These are phyloP conservation scores for Shiraia sp. DNA, from an alignment of 2,329 filamentous ascomycete genomes.

Conservation along the genomic window DNA sequence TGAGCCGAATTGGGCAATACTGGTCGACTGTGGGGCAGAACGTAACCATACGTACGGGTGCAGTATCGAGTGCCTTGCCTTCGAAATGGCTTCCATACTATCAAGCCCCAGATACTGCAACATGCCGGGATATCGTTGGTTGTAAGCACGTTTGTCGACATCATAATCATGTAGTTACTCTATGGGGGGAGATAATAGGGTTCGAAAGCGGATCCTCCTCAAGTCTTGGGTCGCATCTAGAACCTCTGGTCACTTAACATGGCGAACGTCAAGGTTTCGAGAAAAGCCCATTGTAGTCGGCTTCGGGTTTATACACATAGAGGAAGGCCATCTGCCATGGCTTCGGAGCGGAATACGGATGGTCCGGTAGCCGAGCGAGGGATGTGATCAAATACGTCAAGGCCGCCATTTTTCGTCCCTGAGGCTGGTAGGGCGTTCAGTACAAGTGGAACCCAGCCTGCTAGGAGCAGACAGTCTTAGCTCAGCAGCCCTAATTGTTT, in stretches of 20 bases:
- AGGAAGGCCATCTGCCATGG: constrained; percentile 5
- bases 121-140: no score
- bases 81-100: no score
- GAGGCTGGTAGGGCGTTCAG: not conserved
- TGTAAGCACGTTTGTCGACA: not conserved
- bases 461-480: constrained; percentile 5
- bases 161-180: not conserved
- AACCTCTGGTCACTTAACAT: not conserved
- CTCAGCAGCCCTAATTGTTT: no score
- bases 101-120: no score
- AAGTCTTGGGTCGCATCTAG: not conserved
- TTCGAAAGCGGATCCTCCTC: not conserved
- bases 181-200: not conserved
- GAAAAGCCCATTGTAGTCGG: constrained; percentile 1
- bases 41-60: no score
- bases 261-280: no score
- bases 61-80: no score
- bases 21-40: no score
- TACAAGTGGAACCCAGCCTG: constrained; percentile 2
- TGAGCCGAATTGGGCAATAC: no score
- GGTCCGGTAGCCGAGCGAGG: constrained; percentile 20
- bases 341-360: constrained; percentile 20
- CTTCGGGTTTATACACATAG: constrained; percentile 8
- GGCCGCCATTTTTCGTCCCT: constrained; percentile 25
- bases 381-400: constrained; percentile 5